phyloP scores from a whole-genome alignment of 495 filamentous ascomycete species.

The Aspergillus homomorphus region DNA sequence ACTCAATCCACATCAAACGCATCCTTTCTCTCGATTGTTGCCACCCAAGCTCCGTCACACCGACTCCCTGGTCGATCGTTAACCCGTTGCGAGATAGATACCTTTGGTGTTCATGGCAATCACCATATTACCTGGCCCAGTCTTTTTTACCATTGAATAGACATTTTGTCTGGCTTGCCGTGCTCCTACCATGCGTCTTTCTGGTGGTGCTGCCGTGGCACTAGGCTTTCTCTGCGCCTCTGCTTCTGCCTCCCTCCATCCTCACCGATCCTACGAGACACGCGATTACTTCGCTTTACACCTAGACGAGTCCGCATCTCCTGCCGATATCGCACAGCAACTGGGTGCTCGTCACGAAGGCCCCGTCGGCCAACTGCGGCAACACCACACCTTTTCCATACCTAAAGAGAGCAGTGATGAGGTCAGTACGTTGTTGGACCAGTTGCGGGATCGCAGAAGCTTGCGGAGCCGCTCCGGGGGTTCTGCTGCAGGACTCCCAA shows the following conservation, averaged over 20 bases:
- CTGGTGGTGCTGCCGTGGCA: slow-evolving; percentile 38
- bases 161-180: neutral
- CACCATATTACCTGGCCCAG: slow-evolving; percentile 20
- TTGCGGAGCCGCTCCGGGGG: slow-evolving; percentile 52
- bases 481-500: slow-evolving; percentile 17
- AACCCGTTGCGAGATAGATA: neutral
- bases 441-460: slow-evolving; percentile 53
- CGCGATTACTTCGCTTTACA: slow-evolving; percentile 92
- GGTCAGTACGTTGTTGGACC: slow-evolving; percentile 59
- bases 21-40: neutral
- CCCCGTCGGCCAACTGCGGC: slow-evolving; percentile 69
- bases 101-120: slow-evolving; percentile 26
- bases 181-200: slow-evolving; percentile 36
- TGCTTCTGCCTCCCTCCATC: slow-evolving; percentile 43
- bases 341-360: slow-evolving; percentile 83
- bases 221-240: slow-evolving; percentile 31
- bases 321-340: slow-evolving; percentile 65
- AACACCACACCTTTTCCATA: slow-evolving; percentile 83
- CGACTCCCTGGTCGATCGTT: neutral
- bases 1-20: neutral
- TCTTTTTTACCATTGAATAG: slow-evolving; percentile 14
- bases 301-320: slow-evolving; percentile 61
- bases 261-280: slow-evolving; percentile 61
- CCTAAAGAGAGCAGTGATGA: slow-evolving; percentile 49
- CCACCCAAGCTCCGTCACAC: neutral